Percentiles rank a stretch among this genome's conserved stretches.
Evolutionary conservation across 176 grass and related monocot genomes (phyloP).

Genomic region (Oropetium thomaeum): DNA sequence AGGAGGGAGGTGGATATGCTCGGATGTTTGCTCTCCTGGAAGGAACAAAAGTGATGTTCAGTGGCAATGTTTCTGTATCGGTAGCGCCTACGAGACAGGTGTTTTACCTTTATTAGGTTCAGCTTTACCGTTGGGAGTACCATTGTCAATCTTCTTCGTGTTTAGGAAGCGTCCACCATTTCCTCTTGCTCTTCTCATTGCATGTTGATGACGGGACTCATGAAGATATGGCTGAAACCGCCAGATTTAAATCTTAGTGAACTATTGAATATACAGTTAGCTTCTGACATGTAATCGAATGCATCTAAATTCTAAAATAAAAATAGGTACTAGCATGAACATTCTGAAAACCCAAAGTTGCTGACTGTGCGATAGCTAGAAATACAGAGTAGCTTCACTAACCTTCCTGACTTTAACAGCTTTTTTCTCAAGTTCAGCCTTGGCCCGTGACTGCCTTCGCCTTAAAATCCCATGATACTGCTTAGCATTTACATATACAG

Average conservation of each 20-base stretch:
- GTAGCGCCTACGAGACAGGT: background rate
- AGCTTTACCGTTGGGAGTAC: conserved; percentile 12
- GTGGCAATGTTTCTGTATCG: background rate
- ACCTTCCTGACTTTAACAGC: conserved; percentile 79
- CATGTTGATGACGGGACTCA: conserved; percentile 80
- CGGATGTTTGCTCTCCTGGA: conserved; percentile 29
- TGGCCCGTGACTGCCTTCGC: conserved; percentile 80
- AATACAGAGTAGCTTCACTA: conserved; percentile 2
- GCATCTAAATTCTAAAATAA: background rate
- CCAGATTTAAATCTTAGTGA: conserved; percentile 13
- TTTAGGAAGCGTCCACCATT: conserved; percentile 77
- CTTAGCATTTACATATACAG: conserved; percentile 97
- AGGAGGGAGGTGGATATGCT: conserved; percentile 15
- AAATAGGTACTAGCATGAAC: background rate
- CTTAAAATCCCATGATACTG: conserved; percentile 95
- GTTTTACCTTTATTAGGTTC: conserved; percentile 38
- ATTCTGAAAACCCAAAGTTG: background rate
- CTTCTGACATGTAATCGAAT: background rate
- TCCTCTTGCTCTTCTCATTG: conserved; percentile 75
- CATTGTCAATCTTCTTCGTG: conserved; percentile 60
- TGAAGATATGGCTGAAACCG: conserved; percentile 71
- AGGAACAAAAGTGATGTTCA: conserved; percentile 10
- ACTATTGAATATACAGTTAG: background rate
- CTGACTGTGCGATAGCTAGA: background rate
- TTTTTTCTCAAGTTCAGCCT: conserved; percentile 89